A percentile compares a stretch with the other conserved stretches of the same genome.
Evolutionary conservation across 306 rosid genomes (phyloP).

Genomic region (Glycine latifolia): DNA sequence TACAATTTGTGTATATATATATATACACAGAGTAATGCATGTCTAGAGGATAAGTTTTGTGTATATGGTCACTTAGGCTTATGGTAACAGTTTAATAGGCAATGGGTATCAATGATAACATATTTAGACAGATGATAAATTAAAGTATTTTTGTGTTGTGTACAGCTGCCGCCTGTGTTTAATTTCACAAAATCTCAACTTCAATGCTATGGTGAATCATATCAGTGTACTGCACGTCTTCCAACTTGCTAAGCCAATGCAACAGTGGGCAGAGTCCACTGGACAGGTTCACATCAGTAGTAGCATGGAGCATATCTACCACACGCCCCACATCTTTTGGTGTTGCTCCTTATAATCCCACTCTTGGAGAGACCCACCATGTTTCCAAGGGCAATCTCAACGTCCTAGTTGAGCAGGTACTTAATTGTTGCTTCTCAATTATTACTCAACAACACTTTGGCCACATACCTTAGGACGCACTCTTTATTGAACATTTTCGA

Average conservation of each 20-base stretch:
- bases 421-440: neutral
- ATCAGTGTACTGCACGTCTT: slow-evolving; percentile 60
- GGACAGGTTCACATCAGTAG: slow-evolving; percentile 71
- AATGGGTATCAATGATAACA: neutral
- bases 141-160: neutral
- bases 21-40: no score
- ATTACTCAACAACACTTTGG: neutral
- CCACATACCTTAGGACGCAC: neutral
- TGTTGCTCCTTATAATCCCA: slow-evolving; percentile 78
- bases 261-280: slow-evolving; percentile 58
- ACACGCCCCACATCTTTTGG: slow-evolving; percentile 74
- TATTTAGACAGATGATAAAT: neutral
- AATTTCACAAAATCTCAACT: slow-evolving; percentile 92
- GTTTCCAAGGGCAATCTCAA: slow-evolving; percentile 71
- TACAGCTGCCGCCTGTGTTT: slow-evolving; percentile 77
- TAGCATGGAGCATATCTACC: slow-evolving; percentile 87
- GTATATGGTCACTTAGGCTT: neutral
- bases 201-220: slow-evolving; percentile 82
- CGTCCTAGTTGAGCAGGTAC: slow-evolving; percentile 82
- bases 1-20: neutral
- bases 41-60: neutral
- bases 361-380: slow-evolving; percentile 96
- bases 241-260: slow-evolving; percentile 68
- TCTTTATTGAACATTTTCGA: neutral
- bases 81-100: neutral